phyloP scores from a whole-genome alignment of 2,329 filamentous ascomycete genomes.

The Fusarium fracticaudum region DNA sequence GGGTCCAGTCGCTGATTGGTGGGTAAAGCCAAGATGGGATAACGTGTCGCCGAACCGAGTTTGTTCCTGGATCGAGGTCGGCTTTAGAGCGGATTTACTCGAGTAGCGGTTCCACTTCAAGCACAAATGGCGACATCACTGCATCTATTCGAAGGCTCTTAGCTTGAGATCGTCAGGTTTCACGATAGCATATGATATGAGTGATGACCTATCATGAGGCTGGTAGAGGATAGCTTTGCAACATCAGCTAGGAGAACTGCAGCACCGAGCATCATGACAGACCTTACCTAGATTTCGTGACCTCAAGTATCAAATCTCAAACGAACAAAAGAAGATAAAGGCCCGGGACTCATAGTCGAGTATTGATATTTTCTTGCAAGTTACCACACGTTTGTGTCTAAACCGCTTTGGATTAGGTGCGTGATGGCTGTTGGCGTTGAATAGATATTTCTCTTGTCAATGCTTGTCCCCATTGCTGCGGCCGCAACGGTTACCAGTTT shows the following conservation, averaged over 20 bases:
- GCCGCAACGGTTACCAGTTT: too few species aligned
- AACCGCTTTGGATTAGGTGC: too few species aligned
- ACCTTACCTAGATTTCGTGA: neutral
- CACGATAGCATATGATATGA: neutral
- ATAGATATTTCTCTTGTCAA: too few species aligned
- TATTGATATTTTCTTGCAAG: neutral
- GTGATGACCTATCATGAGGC: too few species aligned
- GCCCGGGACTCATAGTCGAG: too few species aligned
- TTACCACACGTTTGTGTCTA: too few species aligned
- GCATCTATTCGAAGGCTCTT: neutral
- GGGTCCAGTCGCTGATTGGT: constrained; percentile 40
- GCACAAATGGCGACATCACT: neutral
- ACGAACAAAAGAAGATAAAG: neutral
- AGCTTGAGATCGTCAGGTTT: neutral
- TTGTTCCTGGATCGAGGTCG: constrained; percentile 2
- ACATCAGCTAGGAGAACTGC: neutral
- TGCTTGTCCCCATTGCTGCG: too few species aligned
- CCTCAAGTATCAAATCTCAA: neutral
- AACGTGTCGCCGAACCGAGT: constrained; percentile 40
- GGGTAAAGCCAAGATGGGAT: constrained; percentile 23
- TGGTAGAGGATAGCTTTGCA: neutral
- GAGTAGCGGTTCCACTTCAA: neutral
- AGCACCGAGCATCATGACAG: too few species aligned
- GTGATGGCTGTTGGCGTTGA: too few species aligned
- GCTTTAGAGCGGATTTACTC: constrained; percentile 5